Conservation (phyloP, 805 yeast species). For the Kregervanrija delftensis region DNA sequence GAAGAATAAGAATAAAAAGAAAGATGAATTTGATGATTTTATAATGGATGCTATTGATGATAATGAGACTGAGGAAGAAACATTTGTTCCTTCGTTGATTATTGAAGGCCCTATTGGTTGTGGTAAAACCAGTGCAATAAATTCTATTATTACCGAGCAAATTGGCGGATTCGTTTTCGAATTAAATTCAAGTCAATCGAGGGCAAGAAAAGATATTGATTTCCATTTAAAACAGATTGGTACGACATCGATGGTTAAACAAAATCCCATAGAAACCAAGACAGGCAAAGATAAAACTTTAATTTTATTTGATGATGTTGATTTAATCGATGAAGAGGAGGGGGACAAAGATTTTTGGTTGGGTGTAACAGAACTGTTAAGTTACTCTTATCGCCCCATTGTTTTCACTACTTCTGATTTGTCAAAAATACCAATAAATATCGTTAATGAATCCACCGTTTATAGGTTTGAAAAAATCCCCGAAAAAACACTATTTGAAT, state of each 20-base stretch:
- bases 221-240: slow-evolving; percentile 68
- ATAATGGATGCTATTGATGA: slow-evolving; percentile 30
- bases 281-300: slow-evolving; percentile 40
- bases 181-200: slow-evolving; percentile 62
- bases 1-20: slow-evolving; percentile 13
- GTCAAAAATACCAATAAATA: slow-evolving; percentile 21
- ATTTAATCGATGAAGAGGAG: slow-evolving; percentile 62
- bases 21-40: slow-evolving; percentile 28
- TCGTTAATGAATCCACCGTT: slow-evolving; percentile 25
- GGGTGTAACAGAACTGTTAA: slow-evolving; percentile 54
- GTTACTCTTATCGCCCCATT: slow-evolving; percentile 28
- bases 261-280: slow-evolving; percentile 15
- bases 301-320: slow-evolving; percentile 81
- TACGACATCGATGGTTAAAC: slow-evolving; percentile 75
- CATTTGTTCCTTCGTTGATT: slow-evolving; percentile 56
- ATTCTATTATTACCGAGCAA: slow-evolving; percentile 53
- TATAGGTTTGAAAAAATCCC: slow-evolving; percentile 12
- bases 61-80: slow-evolving; percentile 30
- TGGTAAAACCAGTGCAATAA: slow-evolving; percentile 72
- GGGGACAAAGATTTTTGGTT: slow-evolving; percentile 75
- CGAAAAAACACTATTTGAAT: slow-evolving; percentile 8
- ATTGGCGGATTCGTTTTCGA: slow-evolving; percentile 72
- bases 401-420: slow-evolving; percentile 25
- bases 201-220: slow-evolving; percentile 67
- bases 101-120: slow-evolving; percentile 65